These are phyloP conservation scores for Penicillium crystallinum DNA, from an alignment of 495 filamentous ascomycete genomes.

Conservation along the genomic window DNA sequence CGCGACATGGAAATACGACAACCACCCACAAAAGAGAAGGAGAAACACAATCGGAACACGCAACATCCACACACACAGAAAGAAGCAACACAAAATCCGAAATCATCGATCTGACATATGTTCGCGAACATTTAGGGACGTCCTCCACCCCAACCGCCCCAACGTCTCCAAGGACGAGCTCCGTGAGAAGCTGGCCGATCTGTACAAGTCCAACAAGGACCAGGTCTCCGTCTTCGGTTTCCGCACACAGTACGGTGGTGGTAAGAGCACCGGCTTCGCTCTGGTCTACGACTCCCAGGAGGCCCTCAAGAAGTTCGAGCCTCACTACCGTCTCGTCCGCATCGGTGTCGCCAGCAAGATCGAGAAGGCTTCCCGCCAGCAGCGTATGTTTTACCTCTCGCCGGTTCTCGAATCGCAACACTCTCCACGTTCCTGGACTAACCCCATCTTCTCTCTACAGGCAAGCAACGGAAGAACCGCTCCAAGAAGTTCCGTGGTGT, in stretches of 20 bases:
- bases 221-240: conserved; percentile 96
- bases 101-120: conserved; percentile 23
- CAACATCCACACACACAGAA: conserved; percentile 3
- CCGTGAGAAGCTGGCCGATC: conserved; percentile 83
- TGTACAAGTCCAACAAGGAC: conserved; percentile 98
- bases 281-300: conserved; percentile 96
- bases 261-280: conserved; percentile 98
- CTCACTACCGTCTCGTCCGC: conserved; percentile 90
- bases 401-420: background rate
- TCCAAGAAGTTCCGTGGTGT: conserved; percentile 96
- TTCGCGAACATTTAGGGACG: conserved; percentile 60
- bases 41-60: conserved; percentile 2
- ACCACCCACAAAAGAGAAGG: conserved; percentile 4
- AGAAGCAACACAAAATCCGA: background rate
- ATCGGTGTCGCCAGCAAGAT: conserved; percentile 86
- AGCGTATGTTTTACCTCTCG: conserved; percentile 67
- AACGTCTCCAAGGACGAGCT: conserved; percentile 99
- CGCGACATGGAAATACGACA: conserved; percentile 14
- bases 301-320: conserved; percentile 99
- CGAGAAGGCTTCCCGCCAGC: conserved; percentile 94
- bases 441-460: conserved; percentile 45
- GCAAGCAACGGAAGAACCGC: conserved; percentile 99
- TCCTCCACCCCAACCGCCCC: conserved; percentile 96
- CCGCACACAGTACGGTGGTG: conserved; percentile 97
- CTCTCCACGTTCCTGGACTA: background rate